phyloP scores from a whole-genome alignment of 495 filamentous ascomycete genomes.

The Barbatosphaeria neglecta region DNA sequence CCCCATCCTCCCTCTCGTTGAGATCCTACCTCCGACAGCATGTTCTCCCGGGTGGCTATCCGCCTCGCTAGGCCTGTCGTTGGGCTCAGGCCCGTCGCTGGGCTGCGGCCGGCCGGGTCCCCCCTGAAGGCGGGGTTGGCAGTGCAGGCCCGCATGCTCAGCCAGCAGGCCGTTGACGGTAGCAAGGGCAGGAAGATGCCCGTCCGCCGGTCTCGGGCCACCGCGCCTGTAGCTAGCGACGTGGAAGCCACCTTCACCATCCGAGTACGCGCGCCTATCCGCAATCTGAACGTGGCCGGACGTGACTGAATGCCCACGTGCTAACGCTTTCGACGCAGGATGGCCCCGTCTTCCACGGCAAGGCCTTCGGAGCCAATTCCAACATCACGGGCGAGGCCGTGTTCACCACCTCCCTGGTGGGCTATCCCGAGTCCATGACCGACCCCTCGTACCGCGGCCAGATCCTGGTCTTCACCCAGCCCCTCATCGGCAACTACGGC shows the following conservation, averaged over 20 bases:
- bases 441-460: slow-evolving; percentile 98
- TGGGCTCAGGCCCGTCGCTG: slow-evolving; percentile 24
- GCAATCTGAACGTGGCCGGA: too few species aligned
- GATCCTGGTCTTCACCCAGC: slow-evolving; percentile 96
- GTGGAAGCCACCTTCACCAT: slow-evolving; percentile 85
- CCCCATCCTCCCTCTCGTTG: slow-evolving; percentile 7
- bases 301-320: not conserved
- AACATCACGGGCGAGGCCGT: slow-evolving; percentile 92
- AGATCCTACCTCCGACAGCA: slow-evolving; percentile 27
- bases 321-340: slow-evolving; percentile 32
- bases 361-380: slow-evolving; percentile 80
- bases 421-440: slow-evolving; percentile 96
- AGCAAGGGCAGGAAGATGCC: slow-evolving; percentile 52
- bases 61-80: slow-evolving; percentile 36
- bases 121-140: too few species aligned
- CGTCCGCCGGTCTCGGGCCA: slow-evolving; percentile 27
- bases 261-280: slow-evolving; percentile 48
- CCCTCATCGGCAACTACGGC: slow-evolving; percentile 98
- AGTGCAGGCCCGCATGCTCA: slow-evolving; percentile 41
- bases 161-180: slow-evolving; percentile 40
- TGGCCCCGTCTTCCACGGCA: slow-evolving; percentile 87
- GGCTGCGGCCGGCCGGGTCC: slow-evolving; percentile 10
- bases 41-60: slow-evolving; percentile 58
- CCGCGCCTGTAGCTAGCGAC: slow-evolving; percentile 49
- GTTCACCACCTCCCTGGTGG: slow-evolving; percentile 87